These are phyloP conservation scores for Trypanosoma conorhini DNA, from an alignment of 208 protist genomes.

Conservation along the genomic window DNA sequence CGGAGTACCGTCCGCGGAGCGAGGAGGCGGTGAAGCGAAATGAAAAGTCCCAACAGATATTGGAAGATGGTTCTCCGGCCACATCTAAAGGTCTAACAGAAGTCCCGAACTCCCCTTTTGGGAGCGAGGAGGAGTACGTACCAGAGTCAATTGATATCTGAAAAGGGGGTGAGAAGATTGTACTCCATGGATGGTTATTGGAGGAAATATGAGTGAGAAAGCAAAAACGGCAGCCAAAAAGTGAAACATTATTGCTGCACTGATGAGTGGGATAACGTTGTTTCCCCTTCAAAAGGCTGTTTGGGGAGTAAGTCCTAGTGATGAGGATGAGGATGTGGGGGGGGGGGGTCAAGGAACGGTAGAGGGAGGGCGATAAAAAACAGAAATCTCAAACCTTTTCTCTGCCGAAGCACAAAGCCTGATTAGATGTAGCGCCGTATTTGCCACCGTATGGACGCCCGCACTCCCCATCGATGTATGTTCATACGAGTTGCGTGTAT, in stretches of 20 bases:
- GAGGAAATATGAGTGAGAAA: not conserved
- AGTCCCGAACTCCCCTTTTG: conserved; percentile 8
- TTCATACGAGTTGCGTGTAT: too few relatives aligned
- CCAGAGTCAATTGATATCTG: conserved; percentile 84
- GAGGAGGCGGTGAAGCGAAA: not conserved
- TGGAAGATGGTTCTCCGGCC: conserved; percentile 12
- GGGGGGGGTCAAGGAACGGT: not conserved
- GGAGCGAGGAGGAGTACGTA: conserved; percentile 61
- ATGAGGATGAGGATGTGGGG: too few relatives aligned
- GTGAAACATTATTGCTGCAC: not conserved
- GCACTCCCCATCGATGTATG: not conserved
- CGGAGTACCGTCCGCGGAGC: conserved; percentile 1
- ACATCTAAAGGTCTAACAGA: conserved; percentile 25
- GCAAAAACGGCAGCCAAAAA: not conserved
- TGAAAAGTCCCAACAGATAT: not conserved
- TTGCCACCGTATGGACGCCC: not conserved
- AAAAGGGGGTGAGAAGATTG: not conserved
- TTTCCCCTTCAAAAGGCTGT: not conserved
- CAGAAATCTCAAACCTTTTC: not conserved
- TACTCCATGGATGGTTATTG: conserved; percentile 15
- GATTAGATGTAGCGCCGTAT: not conserved
- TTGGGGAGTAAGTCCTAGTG: not conserved
- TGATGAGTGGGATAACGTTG: not conserved
- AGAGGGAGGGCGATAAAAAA: not conserved
- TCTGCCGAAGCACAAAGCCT: not conserved